Conservation (phyloP, 176 grass and related monocot species). For the Zoysia japonica region DNA sequence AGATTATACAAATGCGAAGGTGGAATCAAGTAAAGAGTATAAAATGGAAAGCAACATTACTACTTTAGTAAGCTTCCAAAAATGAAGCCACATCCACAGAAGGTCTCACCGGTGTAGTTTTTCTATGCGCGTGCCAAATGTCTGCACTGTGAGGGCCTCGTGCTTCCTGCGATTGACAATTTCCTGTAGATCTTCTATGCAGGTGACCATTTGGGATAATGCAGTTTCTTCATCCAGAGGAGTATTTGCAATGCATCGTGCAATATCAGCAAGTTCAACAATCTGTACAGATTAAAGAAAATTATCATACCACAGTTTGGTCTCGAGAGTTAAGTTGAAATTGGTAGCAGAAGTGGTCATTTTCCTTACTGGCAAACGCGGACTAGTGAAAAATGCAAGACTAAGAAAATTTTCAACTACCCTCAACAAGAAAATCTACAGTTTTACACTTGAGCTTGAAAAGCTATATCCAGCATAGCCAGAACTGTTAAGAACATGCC, state of each 20-base stretch:
- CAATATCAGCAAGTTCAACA: conserved; percentile 97
- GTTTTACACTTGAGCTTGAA: background rate
- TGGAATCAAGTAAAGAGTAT: conserved; percentile 20
- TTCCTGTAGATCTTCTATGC: conserved; percentile 98
- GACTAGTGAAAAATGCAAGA: conserved; percentile 23
- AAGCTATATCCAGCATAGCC: background rate
- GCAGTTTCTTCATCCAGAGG: conserved; percentile 89
- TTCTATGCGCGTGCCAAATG: conserved; percentile 97
- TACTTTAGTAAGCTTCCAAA: background rate
- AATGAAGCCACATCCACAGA: background rate
- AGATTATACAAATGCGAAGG: conserved; percentile 39
- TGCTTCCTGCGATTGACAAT: conserved; percentile 86
- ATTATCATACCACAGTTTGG: conserved; percentile 25
- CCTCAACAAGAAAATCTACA: background rate
- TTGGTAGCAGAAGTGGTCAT: background rate
- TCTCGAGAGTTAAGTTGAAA: conserved; percentile 2
- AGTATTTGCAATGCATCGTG: conserved; percentile 87
- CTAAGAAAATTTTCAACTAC: conserved; percentile 2
- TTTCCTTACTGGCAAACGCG: conserved; percentile 6
- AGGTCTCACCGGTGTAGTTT: conserved; percentile 86
- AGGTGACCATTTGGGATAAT: conserved; percentile 84
- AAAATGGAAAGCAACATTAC: conserved; percentile 32
- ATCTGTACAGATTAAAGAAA: conserved; percentile 62
- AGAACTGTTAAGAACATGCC: background rate
- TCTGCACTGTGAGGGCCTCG: conserved; percentile 94